Percentiles rank a stretch among this genome's conserved stretches.
Conservation (phyloP, 495 filamentous ascomycete species). For the Lasiosphaeria ovina region DNA sequence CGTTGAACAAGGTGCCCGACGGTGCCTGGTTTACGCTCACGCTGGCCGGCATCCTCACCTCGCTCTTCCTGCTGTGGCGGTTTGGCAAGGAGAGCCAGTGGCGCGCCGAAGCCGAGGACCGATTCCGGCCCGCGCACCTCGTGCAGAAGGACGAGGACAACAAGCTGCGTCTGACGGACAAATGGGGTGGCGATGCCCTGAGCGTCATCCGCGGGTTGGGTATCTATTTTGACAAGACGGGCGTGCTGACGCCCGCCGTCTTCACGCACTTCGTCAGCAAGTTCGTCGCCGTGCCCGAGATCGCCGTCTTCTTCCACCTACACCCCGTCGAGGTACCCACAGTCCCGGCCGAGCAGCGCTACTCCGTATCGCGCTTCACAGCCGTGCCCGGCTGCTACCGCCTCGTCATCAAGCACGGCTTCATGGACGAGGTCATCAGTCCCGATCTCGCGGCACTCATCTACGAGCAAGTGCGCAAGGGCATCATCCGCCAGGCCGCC, state of each 20-base stretch:
- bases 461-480: slow-evolving; percentile 57
- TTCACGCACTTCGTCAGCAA: slow-evolving; percentile 66
- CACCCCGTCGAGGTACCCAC: slow-evolving; percentile 55
- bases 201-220: slow-evolving; percentile 53
- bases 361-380: slow-evolving; percentile 36
- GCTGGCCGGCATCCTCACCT: slow-evolving; percentile 56
- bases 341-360: slow-evolving; percentile 43
- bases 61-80: slow-evolving; percentile 67
- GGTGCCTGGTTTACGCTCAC: slow-evolving; percentile 75
- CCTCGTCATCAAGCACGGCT: slow-evolving; percentile 66
- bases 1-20: slow-evolving; percentile 65
- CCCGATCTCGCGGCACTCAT: slow-evolving; percentile 59
- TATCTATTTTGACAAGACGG: slow-evolving; percentile 67
- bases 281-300: slow-evolving; percentile 55
- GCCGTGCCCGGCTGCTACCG: slow-evolving; percentile 60
- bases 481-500: slow-evolving; percentile 41
- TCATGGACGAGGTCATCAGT: slow-evolving; percentile 65
- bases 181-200: slow-evolving; percentile 47
- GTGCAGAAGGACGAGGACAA: slow-evolving; percentile 27
- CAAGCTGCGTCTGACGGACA: slow-evolving; percentile 32
- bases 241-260: slow-evolving; percentile 52
- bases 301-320: slow-evolving; percentile 62
- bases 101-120: slow-evolving; percentile 61
- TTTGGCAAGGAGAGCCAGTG: slow-evolving; percentile 75
- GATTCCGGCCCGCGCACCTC: slow-evolving; percentile 50